These are phyloP conservation scores for Colletotrichum lindemuthianum DNA, from an alignment of 2,329 filamentous ascomycete genomes.

Conservation along the genomic window DNA sequence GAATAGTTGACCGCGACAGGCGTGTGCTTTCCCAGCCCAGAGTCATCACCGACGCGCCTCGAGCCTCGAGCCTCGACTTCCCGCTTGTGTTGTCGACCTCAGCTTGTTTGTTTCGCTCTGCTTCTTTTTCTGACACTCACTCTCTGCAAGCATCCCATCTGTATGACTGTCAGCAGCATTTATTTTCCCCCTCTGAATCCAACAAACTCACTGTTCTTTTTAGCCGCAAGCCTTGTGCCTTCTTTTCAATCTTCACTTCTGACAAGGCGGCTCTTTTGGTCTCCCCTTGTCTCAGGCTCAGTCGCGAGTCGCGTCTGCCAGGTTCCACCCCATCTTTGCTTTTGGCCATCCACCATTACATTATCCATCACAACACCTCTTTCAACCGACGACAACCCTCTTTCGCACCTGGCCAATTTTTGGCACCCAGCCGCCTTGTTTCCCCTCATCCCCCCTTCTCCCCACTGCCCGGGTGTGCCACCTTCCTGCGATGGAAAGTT, in stretches of 20 bases:
- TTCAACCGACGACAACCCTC: neutral
- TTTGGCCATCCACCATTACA: conserved; percentile 18
- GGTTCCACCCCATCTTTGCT: conserved; percentile 12
- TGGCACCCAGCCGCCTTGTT: neutral
- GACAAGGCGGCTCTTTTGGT: conserved; percentile 8
- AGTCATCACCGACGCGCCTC: conserved; percentile 29
- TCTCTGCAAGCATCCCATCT: no score
- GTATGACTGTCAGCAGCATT: no score
- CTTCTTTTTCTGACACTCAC: no score
- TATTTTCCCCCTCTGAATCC: no score
- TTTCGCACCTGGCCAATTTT: conserved; percentile 9
- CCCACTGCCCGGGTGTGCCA: no score
- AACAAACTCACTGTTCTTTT: neutral
- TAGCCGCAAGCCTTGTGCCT: neutral
- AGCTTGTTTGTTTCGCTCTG: conserved; percentile 11
- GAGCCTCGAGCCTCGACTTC: conserved; percentile 10
- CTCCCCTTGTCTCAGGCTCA: conserved; percentile 8
- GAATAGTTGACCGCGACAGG: neutral
- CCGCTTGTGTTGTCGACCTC: neutral
- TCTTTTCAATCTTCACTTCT: neutral
- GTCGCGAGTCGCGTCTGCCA: conserved; percentile 32
- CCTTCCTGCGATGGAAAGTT: neutral
- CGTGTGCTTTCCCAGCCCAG: conserved; percentile 2
- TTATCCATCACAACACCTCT: conserved; percentile 21
- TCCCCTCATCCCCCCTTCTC: neutral